A percentile compares a stretch with the other conserved stretches of the same genome.
These are phyloP conservation scores for Conticribra weissflogii DNA, from an alignment of 108 stramenopile species.

Conservation along the genomic window DNA sequence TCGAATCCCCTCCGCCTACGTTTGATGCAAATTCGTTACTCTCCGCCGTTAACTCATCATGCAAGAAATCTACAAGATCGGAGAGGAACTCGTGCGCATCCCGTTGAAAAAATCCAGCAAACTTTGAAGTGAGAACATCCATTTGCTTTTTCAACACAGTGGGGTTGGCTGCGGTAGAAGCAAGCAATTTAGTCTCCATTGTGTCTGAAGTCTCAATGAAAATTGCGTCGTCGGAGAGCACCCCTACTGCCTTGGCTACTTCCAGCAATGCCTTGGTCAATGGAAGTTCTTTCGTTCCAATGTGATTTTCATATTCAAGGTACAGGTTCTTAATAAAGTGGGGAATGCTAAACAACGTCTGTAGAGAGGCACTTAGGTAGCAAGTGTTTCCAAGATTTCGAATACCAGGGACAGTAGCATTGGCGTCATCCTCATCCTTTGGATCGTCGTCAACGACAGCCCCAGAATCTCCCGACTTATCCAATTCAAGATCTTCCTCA, in stretches of 20 bases:
- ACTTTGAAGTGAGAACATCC: conserved; percentile 64
- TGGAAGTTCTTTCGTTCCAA: conserved; percentile 30
- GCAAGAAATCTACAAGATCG: conserved; percentile 69
- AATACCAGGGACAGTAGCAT: conserved; percentile 40
- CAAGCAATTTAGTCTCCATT: conserved; percentile 20
- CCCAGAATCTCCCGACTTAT: neutral
- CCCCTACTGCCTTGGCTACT: conserved; percentile 42
- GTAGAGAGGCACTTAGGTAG: conserved; percentile 79
- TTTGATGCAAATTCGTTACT: neutral
- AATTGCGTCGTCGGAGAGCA: conserved; percentile 15
- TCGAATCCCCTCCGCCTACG: neutral
- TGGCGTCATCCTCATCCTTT: neutral
- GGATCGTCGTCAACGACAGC: neutral
- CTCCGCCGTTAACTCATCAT: conserved; percentile 61
- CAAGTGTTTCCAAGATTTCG: conserved; percentile 87
- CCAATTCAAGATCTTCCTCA: neutral
- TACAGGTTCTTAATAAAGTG: conserved; percentile 41
- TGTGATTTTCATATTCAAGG: conserved; percentile 15
- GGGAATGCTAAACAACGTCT: conserved; percentile 66
- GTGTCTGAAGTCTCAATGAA: conserved; percentile 15
- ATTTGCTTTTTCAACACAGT: conserved; percentile 61
- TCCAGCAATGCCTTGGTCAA: conserved; percentile 41
- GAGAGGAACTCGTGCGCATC: conserved; percentile 87
- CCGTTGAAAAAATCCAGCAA: conserved; percentile 71
- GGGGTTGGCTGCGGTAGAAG: conserved; percentile 40